Evolutionary conservation across 441 rosid species (phyloP).

Genomic region (Omphalea diandra): DNA sequence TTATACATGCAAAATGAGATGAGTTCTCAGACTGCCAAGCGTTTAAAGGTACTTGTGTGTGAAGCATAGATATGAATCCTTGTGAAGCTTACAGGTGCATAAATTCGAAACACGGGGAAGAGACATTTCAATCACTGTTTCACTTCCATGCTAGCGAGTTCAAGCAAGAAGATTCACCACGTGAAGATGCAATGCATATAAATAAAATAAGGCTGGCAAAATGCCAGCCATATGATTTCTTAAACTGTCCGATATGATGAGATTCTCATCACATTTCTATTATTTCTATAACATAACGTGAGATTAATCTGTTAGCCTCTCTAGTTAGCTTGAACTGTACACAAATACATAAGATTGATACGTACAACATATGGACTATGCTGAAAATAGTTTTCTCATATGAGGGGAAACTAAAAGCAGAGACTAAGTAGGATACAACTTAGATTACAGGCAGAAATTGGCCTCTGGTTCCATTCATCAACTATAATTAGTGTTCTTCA

Average conservation of each 20-base stretch:
- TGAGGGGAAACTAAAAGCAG: not conserved
- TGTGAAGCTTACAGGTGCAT: too few species aligned
- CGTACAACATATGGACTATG: conserved; percentile 16
- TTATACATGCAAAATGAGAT: too few species aligned
- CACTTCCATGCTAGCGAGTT: too few species aligned
- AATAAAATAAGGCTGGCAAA: not conserved
- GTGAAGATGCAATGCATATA: too few species aligned
- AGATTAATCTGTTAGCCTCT: conserved; percentile 4
- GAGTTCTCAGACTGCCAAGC: too few species aligned
- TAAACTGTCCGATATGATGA: not conserved
- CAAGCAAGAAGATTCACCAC: too few species aligned
- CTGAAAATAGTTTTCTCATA: not conserved
- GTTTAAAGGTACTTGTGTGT: too few species aligned
- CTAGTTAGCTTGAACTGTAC: conserved; percentile 33
- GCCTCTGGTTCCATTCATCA: conserved; percentile 1
- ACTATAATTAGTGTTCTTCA: conserved; percentile 1
- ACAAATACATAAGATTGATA: conserved; percentile 23
- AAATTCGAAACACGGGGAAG: too few species aligned
- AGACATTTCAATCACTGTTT: too few species aligned
- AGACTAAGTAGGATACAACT: conserved; percentile 9
- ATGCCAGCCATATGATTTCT: not conserved
- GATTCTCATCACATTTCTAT: not conserved
- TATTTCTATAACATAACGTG: not conserved
- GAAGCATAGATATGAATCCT: too few species aligned
- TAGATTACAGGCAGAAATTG: not conserved